Evolutionary conservation across 192 early-diverging fungal species (phyloP).

Genomic region (Funneliformis geosporum): DNA sequence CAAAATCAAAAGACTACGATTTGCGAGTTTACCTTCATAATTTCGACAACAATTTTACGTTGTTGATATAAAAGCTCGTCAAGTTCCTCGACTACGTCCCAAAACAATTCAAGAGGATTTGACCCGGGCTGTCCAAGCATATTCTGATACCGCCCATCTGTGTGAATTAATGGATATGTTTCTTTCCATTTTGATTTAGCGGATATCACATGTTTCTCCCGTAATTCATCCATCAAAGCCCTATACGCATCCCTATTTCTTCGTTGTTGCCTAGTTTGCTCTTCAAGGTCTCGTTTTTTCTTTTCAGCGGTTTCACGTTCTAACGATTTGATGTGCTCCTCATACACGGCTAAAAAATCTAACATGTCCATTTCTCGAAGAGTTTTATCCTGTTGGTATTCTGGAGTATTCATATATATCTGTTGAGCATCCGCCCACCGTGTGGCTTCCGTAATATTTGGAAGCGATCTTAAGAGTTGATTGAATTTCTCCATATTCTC

Average conservation of each 20-base stretch:
- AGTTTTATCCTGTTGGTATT: slow-evolving; percentile 46
- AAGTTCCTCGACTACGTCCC: slow-evolving; percentile 84
- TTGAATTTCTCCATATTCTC: slow-evolving; percentile 63
- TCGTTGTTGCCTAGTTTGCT: slow-evolving; percentile 64
- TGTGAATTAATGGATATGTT: slow-evolving; percentile 70
- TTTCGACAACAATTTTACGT: slow-evolving; percentile 65
- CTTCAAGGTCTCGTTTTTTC: slow-evolving; percentile 41
- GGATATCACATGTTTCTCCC: slow-evolving; percentile 57
- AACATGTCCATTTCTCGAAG: slow-evolving; percentile 75
- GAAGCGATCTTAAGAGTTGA: slow-evolving; percentile 55
- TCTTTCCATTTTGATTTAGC: slow-evolving; percentile 85
- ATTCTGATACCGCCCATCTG: slow-evolving; percentile 65
- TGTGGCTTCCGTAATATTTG: slow-evolving; percentile 59
- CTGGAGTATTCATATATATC: slow-evolving; percentile 50
- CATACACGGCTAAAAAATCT: slow-evolving; percentile 82
- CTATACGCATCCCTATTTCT: slow-evolving; percentile 73
- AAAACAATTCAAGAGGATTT: slow-evolving; percentile 89
- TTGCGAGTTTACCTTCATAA: slow-evolving; percentile 53
- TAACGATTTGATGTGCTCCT: slow-evolving; percentile 69
- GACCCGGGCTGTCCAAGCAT: slow-evolving; percentile 84
- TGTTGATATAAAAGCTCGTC: slow-evolving; percentile 74
- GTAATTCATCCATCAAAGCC: slow-evolving; percentile 67
- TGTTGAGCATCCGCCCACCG: slow-evolving; percentile 59
- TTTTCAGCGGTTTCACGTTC: slow-evolving; percentile 62
- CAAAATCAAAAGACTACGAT: not conserved